Conservation (phyloP, 441 rosid genomes). For the Jatropha podagrica region DNA sequence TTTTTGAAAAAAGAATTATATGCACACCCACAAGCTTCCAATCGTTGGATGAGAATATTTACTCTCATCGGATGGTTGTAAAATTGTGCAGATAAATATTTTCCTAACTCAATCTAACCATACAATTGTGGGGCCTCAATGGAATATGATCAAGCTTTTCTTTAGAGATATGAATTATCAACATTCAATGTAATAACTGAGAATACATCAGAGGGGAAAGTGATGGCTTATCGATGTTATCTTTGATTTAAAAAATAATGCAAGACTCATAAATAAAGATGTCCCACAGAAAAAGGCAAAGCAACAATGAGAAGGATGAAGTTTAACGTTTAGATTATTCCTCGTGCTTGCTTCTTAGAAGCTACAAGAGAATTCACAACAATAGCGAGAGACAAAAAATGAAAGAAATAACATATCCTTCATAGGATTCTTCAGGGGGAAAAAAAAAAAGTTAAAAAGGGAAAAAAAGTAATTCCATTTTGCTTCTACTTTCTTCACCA, state of each 20-base stretch:
- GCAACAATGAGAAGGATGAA: background rate
- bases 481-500: background rate
- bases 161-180: background rate
- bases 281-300: background rate
- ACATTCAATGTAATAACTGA: background rate
- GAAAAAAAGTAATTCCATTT: no score
- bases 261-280: background rate
- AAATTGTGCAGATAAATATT: background rate
- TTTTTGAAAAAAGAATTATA: no score
- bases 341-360: no score
- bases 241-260: background rate
- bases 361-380: background rate
- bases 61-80: background rate
- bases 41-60: background rate
- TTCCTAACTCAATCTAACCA: background rate
- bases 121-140: background rate
- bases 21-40: background rate
- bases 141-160: background rate
- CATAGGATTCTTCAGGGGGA: background rate
- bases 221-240: background rate
- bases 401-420: background rate
- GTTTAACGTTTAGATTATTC: background rate
- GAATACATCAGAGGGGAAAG: background rate
- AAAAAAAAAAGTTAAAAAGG: background rate
- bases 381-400: background rate